Evolutionary conservation across 2,329 filamentous ascomycete genomes (phyloP), one percentile per base, ranked within the genome.

Genomic region (Monosporascus sp.): DNA sequence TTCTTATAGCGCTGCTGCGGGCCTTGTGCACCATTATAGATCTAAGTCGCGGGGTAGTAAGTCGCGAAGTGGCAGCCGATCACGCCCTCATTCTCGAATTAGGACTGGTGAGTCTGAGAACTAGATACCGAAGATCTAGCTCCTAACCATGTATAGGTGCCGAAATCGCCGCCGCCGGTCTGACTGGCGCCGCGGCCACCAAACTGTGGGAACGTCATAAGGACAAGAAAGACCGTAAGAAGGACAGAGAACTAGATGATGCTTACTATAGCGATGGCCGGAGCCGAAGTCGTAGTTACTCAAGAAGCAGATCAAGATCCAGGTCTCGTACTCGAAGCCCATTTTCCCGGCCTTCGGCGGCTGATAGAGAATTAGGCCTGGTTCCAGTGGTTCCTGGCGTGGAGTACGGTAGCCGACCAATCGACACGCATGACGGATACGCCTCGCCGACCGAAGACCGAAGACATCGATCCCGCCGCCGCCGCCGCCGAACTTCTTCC

Each of bases 351-450:
- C 71, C 72, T 65, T 71, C 70, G 59, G 59, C 67, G 68, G 77
- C 79, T 85, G 82, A 85, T 81, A 78, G 77, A 74, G 81, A 84
- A 73, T 74, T 85, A 83, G 83, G 82, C 73, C 77, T 85, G 77
- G 64, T 68, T 63, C 65, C 59, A 56, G 59, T 60, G 27, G 55
- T 65, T 63, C 64, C 62, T 60, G 64, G 65, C 53, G 81, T 86
- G 78, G 80, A 86, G 69, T 86, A 86, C 74, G 83, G 83, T 61
- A 75, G 73, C 65, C 76, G 78, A 60, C 81, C 82, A 62, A 74
- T 86, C 59, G 64, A 70, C 22, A 14, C 26, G 43, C 43, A 46
- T 27, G 43, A 46, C 53, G 71, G 68, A 53, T 78, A 79, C 64
- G 78, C 79, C 53, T 76, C 77, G 52, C 77, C 78, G 51, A 71